Conservation (phyloP, 495 filamentous ascomycete species). For the Aspergillus cavernicola region DNA sequence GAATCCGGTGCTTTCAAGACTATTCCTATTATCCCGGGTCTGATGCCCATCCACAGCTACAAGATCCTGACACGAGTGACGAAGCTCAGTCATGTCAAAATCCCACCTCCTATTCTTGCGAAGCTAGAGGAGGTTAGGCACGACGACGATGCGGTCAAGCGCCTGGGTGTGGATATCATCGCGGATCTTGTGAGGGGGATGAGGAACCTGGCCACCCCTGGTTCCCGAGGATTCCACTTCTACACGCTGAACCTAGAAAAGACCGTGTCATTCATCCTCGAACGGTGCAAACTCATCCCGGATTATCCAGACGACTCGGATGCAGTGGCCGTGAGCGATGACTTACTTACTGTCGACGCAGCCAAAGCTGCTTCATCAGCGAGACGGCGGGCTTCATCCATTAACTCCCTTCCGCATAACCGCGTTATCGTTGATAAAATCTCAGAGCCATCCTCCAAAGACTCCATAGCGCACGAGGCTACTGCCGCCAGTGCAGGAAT, state of each 20-base stretch:
- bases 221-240: conserved; percentile 85
- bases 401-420: conserved; percentile 65
- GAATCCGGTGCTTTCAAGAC: conserved; percentile 81
- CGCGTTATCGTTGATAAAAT: conserved; percentile 70
- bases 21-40: conserved; percentile 86
- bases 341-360: conserved; percentile 28
- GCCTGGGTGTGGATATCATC: conserved; percentile 50
- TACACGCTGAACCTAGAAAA: conserved; percentile 97
- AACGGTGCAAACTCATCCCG: conserved; percentile 79
- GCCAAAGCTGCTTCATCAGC: conserved; percentile 25
- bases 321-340: conserved; percentile 36
- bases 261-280: conserved; percentile 87
- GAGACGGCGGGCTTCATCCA: conserved; percentile 47
- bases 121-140: conserved; percentile 75
- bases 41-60: conserved; percentile 98
- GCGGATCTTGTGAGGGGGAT: conserved; percentile 49
- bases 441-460: conserved; percentile 32
- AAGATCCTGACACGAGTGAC: conserved; percentile 91
- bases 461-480: conserved; percentile 53
- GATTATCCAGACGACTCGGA: conserved; percentile 46
- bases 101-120: conserved; percentile 65
- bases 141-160: conserved; percentile 87
- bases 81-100: conserved; percentile 85
- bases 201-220: conserved; percentile 54
- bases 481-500: conserved; percentile 41